Evolutionary conservation across 1,139 yeast genomes (phyloP), one percentile per base, ranked within the genome.

Genomic region (Schwanniomyces etchellsii): DNA sequence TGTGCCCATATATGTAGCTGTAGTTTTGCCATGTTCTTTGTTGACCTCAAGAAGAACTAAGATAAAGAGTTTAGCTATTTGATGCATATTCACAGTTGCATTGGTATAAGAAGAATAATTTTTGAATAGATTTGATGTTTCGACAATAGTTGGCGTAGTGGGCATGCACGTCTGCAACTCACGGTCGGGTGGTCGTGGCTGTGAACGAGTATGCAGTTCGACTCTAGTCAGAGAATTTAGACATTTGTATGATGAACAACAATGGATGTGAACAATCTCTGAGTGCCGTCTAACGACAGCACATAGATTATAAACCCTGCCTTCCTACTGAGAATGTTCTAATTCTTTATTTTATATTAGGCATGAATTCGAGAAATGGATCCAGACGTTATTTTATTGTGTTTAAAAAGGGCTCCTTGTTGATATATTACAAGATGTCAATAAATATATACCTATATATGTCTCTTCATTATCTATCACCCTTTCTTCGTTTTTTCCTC

Each of bases 401-500:
- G 11, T 17, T 27, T 16, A 12, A 4, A 16, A 11, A 14, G 14
- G 18, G 5, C 10, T 16, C 15, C 10, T 17, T 12, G 9, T 20
- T 5, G 12, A 11, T 16, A 10, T 16, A 18, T 20, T 22, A 20
- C 16, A 14, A 16, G 12, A 11, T 22, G 27, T 28, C 10, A n/a
- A 28, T 22, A 24, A 20, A 16, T 20, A 28, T 7, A 14, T 15
- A 18, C 16, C 2, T 27, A 27, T 13, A 27, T 22, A 20, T 16
- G 11, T 13, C 20, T 7, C 6, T 9, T 23, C 14, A 11, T 15
- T 14, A 28, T 20, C 31, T 33, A 17, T 33, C 44, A 37, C 48
- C 51, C 32, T 50, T 45, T 47, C 75, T 64, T 58, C 84, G 72
- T 60, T 72, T 79, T 51, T 70, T 76, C 57, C 89, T 70, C 57